phyloP scores from a whole-genome alignment of 2,329 filamentous ascomycete species.

The Diaporthe australafricana region DNA sequence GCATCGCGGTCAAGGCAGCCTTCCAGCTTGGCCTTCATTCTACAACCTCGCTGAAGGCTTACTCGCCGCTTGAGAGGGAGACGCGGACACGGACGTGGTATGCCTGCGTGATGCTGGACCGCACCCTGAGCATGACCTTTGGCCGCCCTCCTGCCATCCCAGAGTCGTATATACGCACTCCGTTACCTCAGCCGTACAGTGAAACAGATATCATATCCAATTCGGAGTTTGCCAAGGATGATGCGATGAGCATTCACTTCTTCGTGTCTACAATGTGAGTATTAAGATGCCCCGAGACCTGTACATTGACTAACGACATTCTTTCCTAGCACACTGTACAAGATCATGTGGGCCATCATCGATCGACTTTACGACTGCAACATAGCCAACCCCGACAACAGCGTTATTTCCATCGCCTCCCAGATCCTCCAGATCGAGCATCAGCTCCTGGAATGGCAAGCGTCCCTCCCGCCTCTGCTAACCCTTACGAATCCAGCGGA shows the following conservation, averaged over 20 bases:
- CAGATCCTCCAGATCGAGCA: slow-evolving; percentile 53
- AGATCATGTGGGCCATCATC: slow-evolving; percentile 50
- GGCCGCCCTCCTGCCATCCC: slow-evolving; percentile 60
- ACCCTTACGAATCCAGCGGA: slow-evolving; percentile 42
- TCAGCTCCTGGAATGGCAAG: slow-evolving; percentile 52
- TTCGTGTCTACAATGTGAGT: slow-evolving; percentile 50
- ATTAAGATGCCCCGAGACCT: not conserved
- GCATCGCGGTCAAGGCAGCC: slow-evolving; percentile 62
- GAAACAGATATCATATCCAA: not conserved
- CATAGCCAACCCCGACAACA: slow-evolving; percentile 45
- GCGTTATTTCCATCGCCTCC: slow-evolving; percentile 42
- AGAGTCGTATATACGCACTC: slow-evolving; percentile 54
- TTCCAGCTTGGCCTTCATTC: slow-evolving; percentile 65
- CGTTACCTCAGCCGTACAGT: slow-evolving; percentile 45
- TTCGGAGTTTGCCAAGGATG: slow-evolving; percentile 14
- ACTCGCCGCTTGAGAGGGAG: slow-evolving; percentile 57
- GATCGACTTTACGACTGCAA: slow-evolving; percentile 57
- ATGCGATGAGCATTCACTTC: slow-evolving; percentile 41
- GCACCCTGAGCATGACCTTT: slow-evolving; percentile 64
- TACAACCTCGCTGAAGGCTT: slow-evolving; percentile 47
- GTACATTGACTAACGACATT: not conserved
- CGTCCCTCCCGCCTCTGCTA: slow-evolving; percentile 46
- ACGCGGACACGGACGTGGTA: slow-evolving; percentile 62
- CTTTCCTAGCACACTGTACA: slow-evolving; percentile 46
- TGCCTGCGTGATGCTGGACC: slow-evolving; percentile 59